Evolutionary conservation across 176 grass and related monocot species (phyloP).

Genomic region (Neostapfia colusana): DNA sequence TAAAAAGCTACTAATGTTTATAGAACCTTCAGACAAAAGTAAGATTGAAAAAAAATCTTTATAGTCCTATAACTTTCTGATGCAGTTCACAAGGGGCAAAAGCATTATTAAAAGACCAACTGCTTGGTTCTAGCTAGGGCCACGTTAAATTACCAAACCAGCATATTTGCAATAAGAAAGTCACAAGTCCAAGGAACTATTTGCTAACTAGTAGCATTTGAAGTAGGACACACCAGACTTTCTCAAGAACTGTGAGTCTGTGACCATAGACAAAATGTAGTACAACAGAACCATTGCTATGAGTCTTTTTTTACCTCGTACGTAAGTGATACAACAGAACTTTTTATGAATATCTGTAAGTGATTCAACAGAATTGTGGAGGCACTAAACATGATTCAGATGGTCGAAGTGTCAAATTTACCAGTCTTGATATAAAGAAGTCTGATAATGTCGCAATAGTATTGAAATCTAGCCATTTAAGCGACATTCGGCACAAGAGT

Average conservation of each 20-base stretch:
- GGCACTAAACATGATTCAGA: constrained; percentile 29
- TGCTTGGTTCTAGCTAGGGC: not conserved
- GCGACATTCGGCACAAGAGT: constrained; percentile 58
- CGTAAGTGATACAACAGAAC: not conserved
- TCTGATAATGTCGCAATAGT: constrained; percentile 69
- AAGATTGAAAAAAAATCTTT: constrained; percentile 2
- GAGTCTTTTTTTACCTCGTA: not conserved
- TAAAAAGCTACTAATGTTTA: not conserved
- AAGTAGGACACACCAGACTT: not conserved
- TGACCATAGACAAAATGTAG: not conserved
- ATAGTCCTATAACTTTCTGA: not conserved
- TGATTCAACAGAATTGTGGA: constrained; percentile 16
- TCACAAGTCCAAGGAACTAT: constrained; percentile 4
- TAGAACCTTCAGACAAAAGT: constrained; percentile 14
- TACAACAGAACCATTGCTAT: not conserved
- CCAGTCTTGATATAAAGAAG: constrained; percentile 90
- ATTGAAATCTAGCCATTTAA: constrained; percentile 59
- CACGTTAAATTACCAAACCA: not conserved
- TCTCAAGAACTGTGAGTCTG: constrained; percentile 13
- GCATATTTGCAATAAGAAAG: constrained; percentile 22
- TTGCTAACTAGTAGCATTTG: constrained; percentile 16
- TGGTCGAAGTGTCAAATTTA: constrained; percentile 56
- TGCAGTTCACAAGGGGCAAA: not conserved
- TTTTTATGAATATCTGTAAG: not conserved
- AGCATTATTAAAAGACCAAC: not conserved